Conservation (phyloP, 768 basidiomycete species). For the Dioszegia aurantiaca region DNA sequence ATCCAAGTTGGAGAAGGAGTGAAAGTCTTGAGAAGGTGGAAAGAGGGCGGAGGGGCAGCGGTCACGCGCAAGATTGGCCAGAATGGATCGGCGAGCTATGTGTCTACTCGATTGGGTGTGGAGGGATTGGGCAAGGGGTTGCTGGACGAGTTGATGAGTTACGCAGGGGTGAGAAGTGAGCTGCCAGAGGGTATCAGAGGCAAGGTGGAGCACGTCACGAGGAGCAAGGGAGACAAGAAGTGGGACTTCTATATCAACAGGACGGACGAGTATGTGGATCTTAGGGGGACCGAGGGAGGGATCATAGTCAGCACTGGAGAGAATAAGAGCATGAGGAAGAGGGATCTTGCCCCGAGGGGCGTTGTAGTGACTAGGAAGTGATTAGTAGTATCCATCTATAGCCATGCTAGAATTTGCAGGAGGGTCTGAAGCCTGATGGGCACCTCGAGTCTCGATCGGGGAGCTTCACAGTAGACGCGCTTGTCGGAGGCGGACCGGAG, state of each 20-base stretch:
- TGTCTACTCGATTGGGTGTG: slow-evolving; percentile 14
- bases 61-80: slow-evolving; percentile 2
- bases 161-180: slow-evolving; percentile 9
- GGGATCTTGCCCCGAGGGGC: slow-evolving; percentile 7
- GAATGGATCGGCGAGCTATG: slow-evolving; percentile 19
- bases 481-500: no score
- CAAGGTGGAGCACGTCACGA: slow-evolving; percentile 19
- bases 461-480: no score
- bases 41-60: slow-evolving; percentile 16
- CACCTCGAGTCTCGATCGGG: no score
- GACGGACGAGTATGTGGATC: slow-evolving; percentile 9
- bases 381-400: no score
- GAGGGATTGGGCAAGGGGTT: slow-evolving; percentile 15
- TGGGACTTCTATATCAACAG: slow-evolving; percentile 24
- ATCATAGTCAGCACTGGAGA: slow-evolving; percentile 12
- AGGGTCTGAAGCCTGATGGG: no score
- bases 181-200: slow-evolving; percentile 10
- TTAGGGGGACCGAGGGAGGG: slow-evolving; percentile 11
- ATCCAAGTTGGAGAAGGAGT: slow-evolving; percentile 19
- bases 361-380: slow-evolving; percentile 3
- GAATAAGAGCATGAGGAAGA: neutral
- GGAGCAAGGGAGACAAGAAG: slow-evolving; percentile 4
- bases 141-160: slow-evolving; percentile 6
- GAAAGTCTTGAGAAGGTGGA: slow-evolving; percentile 9
- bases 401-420: no score